These are phyloP conservation scores for Neurospora pannonica DNA, from an alignment of 495 filamentous ascomycete species.

Conservation along the genomic window DNA sequence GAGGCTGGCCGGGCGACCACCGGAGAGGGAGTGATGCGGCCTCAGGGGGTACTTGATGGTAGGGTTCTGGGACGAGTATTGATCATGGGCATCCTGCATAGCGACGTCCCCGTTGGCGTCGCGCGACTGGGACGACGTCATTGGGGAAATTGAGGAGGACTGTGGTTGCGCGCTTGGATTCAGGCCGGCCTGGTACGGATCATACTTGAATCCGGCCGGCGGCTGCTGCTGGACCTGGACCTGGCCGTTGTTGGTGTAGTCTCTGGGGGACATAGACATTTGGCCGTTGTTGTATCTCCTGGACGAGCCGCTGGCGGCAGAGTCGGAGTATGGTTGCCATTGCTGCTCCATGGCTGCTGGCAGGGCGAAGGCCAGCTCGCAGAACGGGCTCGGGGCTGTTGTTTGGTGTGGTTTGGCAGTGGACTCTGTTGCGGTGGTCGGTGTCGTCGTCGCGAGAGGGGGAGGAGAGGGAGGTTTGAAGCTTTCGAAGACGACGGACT, in stretches of 20 bases:
- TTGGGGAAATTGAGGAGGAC: slow-evolving; percentile 53
- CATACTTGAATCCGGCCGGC: slow-evolving; percentile 62
- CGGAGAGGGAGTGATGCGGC: slow-evolving; percentile 49
- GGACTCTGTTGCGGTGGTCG: not conserved
- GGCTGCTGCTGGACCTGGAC: slow-evolving; percentile 37
- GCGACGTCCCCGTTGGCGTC: slow-evolving; percentile 74
- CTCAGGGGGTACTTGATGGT: slow-evolving; percentile 63
- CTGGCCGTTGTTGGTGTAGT: slow-evolving; percentile 26
- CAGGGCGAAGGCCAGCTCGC: slow-evolving; percentile 5
- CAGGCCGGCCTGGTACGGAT: slow-evolving; percentile 55
- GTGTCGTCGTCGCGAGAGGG: not conserved
- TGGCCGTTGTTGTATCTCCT: slow-evolving; percentile 42
- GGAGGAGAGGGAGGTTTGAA: slow-evolving; percentile 3
- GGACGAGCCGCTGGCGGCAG: slow-evolving; percentile 31
- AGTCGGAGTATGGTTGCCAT: slow-evolving; percentile 44
- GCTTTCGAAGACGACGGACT: slow-evolving; percentile 13
- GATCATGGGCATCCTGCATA: slow-evolving; percentile 83
- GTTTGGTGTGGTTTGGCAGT: slow-evolving; percentile 6
- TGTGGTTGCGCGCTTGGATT: slow-evolving; percentile 38
- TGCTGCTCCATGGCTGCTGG: slow-evolving; percentile 43
- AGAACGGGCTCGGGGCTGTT: not conserved
- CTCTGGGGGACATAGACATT: slow-evolving; percentile 35
- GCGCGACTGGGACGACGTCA: slow-evolving; percentile 55
- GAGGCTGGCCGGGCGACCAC: slow-evolving; percentile 35
- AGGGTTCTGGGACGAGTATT: slow-evolving; percentile 56